These are phyloP conservation scores for Ganoderma resinaceum DNA, from an alignment of 1,284 basidiomycete genomes.

Conservation along the genomic window DNA sequence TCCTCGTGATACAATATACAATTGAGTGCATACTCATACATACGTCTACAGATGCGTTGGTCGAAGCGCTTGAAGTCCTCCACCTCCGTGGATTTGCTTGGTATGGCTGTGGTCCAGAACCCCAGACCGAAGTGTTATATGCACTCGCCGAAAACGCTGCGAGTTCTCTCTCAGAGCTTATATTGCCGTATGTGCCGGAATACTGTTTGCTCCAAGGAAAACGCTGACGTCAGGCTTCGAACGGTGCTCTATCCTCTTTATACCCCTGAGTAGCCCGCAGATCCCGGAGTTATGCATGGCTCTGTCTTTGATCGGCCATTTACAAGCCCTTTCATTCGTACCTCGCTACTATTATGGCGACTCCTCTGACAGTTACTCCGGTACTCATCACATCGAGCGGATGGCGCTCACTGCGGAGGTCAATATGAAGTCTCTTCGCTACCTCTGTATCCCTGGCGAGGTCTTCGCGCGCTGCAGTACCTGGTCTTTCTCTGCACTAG, in stretches of 20 bases:
- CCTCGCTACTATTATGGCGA: neutral
- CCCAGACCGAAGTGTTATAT: neutral
- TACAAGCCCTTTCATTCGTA: neutral
- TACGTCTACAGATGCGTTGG: neutral
- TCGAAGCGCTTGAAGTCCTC: neutral
- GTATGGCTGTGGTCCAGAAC: neutral
- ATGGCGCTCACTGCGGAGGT: neutral
- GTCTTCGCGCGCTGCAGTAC: neutral
- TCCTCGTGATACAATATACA: neutral
- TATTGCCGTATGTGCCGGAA: neutral
- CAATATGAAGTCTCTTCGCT: neutral
- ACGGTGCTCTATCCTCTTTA: neutral
- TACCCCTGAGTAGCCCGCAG: neutral
- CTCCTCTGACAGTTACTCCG: neutral
- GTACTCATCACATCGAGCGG: neutral
- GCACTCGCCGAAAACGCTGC: neutral
- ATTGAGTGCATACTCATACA: neutral
- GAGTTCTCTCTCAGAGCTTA: neutral
- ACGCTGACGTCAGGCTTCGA: neutral
- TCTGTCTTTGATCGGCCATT: neutral
- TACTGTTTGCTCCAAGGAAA: neutral
- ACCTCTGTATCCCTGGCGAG: neutral
- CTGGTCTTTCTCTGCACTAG: neutral
- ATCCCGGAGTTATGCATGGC: neutral
- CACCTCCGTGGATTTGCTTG: neutral